Evolutionary conservation across 1,139 yeast species (phyloP).

Genomic region (Keqinozyma sinolaborantium): DNA sequence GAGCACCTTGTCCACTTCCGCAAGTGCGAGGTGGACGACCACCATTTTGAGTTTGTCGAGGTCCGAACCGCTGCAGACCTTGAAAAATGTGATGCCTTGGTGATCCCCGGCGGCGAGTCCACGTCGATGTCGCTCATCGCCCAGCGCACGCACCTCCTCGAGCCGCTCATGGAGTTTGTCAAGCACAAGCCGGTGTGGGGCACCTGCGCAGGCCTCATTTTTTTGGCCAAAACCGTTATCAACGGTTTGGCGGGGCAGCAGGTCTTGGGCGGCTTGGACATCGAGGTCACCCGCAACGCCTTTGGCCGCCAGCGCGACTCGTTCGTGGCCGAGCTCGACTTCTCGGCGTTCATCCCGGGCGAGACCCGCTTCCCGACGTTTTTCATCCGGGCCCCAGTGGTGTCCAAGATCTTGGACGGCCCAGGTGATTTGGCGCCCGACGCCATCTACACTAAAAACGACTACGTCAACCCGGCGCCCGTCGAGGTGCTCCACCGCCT

Average conservation of each 20-base stretch:
- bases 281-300: constrained; percentile 67
- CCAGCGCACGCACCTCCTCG: constrained; percentile 56
- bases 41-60: constrained; percentile 31
- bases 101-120: constrained; percentile 82
- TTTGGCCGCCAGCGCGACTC: constrained; percentile 79
- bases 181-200: constrained; percentile 72
- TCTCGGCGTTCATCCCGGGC: constrained; percentile 43
- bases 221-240: constrained; percentile 54
- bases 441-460: constrained; percentile 22
- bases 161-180: constrained; percentile 52
- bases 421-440: constrained; percentile 8
- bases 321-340: constrained; percentile 49
- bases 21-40: constrained; percentile 24
- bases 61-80: constrained; percentile 56
- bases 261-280: constrained; percentile 62
- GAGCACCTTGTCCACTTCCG: constrained; percentile 63
- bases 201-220: constrained; percentile 81
- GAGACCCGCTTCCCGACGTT: constrained; percentile 50
- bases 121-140: constrained; percentile 75
- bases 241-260: constrained; percentile 59
- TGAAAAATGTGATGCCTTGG: constrained; percentile 51
- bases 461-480: constrained; percentile 22
- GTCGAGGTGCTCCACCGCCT: constrained; percentile 44
- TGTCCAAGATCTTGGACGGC: constrained; percentile 31
- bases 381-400: constrained; percentile 79